These are phyloP conservation scores for Cichorium intybus DNA, from an alignment of 140 eudicot genomes.

Conservation along the genomic window DNA sequence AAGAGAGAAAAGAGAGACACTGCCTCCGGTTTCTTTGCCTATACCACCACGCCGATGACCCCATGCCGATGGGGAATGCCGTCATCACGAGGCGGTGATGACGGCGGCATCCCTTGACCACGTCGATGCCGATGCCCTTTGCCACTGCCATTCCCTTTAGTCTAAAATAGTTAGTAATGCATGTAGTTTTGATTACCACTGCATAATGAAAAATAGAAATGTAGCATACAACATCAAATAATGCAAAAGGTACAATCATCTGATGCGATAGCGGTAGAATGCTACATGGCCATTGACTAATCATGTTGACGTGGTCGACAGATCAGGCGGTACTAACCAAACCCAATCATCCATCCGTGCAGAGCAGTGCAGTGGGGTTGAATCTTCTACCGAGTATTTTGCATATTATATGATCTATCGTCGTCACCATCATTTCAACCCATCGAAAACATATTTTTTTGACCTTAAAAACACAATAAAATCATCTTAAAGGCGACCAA, in stretches of 20 bases:
- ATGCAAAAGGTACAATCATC: conserved; percentile 38
- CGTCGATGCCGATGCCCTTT: too few species aligned
- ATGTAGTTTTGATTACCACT: background rate
- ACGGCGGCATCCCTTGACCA: too few species aligned
- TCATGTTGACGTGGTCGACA: conserved; percentile 32
- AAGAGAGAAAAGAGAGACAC: too few species aligned
- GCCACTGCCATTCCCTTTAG: too few species aligned
- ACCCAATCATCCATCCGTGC: conserved; percentile 35
- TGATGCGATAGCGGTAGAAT: conserved; percentile 6
- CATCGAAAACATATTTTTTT: background rate
- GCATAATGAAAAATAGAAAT: background rate
- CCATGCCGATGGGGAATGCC: too few species aligned
- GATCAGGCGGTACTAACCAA: conserved; percentile 15
- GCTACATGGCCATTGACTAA: conserved; percentile 32
- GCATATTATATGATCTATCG: conserved; percentile 15
- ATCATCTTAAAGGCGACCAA: background rate
- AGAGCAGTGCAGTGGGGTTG: conserved; percentile 24
- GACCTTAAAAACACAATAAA: background rate
- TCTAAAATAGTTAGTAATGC: too few species aligned
- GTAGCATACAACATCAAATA: background rate
- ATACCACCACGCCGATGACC: too few species aligned
- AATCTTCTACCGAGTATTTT: conserved; percentile 14
- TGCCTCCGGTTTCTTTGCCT: too few species aligned
- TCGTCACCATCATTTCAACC: conserved; percentile 4
- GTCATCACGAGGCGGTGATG: too few species aligned